Evolutionary conservation across 345 rosid species (phyloP).

Genomic region (Sonneratia caseolaris): DNA sequence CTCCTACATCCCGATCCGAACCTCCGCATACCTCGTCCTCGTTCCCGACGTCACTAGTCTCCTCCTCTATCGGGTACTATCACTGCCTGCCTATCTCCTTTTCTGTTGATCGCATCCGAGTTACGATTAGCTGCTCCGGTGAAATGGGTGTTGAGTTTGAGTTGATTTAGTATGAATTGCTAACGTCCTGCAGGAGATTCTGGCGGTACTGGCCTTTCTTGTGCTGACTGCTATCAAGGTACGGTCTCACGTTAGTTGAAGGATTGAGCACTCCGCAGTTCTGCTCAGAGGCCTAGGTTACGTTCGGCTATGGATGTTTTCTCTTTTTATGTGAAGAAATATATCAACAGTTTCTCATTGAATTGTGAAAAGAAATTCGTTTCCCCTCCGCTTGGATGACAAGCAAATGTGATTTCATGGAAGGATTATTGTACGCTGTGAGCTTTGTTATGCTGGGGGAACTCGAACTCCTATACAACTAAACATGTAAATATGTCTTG

Average conservation of each 20-base stretch:
- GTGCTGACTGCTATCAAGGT: slow-evolving; percentile 57
- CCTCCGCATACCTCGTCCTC: slow-evolving; percentile 32
- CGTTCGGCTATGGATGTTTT: no score
- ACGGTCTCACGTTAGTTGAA: not conserved
- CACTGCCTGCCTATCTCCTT: not conserved
- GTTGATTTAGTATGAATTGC: not conserved
- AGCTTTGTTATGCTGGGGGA: no score
- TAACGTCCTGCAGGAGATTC: slow-evolving; percentile 56
- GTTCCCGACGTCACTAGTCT: slow-evolving; percentile 31
- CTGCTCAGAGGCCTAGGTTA: not conserved
- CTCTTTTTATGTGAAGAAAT: not conserved
- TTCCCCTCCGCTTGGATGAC: not conserved
- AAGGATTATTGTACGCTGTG: no score
- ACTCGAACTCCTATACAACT: no score
- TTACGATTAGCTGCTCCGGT: not conserved
- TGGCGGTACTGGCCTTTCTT: slow-evolving; percentile 56
- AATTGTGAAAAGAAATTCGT: not conserved
- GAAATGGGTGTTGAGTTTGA: not conserved
- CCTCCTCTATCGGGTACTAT: slow-evolving; percentile 42
- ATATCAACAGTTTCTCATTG: not conserved
- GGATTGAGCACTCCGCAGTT: not conserved
- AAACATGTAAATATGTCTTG: no score
- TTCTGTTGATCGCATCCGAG: not conserved
- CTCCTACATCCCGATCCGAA: slow-evolving; percentile 61
- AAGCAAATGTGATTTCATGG: not conserved